Conservation (phyloP, 2,329 filamentous ascomycete genomes). For the Chrysosporium queenslandicum region DNA sequence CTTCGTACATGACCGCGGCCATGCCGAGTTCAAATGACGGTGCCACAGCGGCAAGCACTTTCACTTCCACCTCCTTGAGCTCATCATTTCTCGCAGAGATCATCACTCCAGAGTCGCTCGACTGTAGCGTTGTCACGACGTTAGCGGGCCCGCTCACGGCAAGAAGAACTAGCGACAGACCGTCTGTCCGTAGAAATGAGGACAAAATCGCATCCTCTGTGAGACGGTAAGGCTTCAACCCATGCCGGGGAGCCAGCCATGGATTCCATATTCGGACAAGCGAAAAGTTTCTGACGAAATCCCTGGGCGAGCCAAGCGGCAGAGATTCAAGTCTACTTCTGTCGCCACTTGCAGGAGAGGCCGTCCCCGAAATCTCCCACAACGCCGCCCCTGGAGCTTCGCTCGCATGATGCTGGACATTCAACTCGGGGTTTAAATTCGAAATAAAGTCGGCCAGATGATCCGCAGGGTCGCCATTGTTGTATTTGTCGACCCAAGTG, state of each 20-base stretch:
- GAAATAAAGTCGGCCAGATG: conserved; percentile 28
- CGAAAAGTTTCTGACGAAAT: conserved; percentile 65
- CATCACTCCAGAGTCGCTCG: conserved; percentile 55
- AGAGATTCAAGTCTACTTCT: conserved; percentile 42
- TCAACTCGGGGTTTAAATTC: conserved; percentile 27
- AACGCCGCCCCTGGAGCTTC: conserved; percentile 35
- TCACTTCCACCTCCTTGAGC: conserved; percentile 44
- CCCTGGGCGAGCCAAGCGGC: conserved; percentile 54
- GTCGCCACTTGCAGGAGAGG: conserved; percentile 45
- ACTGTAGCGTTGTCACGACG: conserved; percentile 59
- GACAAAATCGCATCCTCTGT: conserved; percentile 70
- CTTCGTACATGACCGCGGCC: conserved; percentile 76
- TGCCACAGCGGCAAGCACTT: conserved; percentile 61
- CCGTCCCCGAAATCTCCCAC: conserved; percentile 47
- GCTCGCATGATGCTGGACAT: conserved; percentile 29
- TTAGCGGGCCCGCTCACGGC: conserved; percentile 65
- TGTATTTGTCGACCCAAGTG: conserved; percentile 9
- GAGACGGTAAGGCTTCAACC: conserved; percentile 53
- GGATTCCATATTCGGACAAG: conserved; percentile 68
- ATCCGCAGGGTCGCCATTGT: conserved; percentile 14
- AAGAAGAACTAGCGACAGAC: conserved; percentile 65
- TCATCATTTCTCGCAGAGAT: conserved; percentile 65
- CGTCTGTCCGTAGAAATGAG: conserved; percentile 63
- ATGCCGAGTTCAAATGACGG: conserved; percentile 64
- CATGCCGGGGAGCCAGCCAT: conserved; percentile 85